phyloP scores from a whole-genome alignment of 1,284 basidiomycete species.

The Cutaneotrichosporon sp. region DNA sequence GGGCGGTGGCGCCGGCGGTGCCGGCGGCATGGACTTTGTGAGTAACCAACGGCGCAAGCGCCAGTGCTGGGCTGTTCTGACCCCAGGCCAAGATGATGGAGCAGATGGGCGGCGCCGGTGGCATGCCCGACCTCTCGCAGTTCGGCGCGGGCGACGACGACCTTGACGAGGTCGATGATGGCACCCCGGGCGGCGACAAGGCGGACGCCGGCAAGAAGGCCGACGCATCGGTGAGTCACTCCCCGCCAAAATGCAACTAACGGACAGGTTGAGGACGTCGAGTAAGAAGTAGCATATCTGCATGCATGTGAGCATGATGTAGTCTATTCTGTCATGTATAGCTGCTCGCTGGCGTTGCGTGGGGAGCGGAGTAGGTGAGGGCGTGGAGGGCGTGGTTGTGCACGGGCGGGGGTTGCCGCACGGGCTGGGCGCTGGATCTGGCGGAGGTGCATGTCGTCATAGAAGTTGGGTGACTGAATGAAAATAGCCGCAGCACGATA shows the following conservation, averaged over 20 bases:
- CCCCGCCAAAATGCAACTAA: not conserved
- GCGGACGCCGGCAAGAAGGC: conserved; percentile 33
- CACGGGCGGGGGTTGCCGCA: no score
- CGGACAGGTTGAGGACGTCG: conserved; percentile 39
- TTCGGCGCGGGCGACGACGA: conserved; percentile 45
- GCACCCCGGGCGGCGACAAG: conserved; percentile 61
- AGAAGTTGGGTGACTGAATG: not conserved
- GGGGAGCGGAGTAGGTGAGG: not conserved
- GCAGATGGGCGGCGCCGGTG: conserved; percentile 49
- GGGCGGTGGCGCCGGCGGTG: conserved; percentile 40
- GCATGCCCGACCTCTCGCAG: conserved; percentile 41
- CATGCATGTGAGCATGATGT: conserved; percentile 11
- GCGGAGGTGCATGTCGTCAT: not conserved
- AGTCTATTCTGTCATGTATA: not conserved
- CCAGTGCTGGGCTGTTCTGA: no score
- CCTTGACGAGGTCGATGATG: conserved; percentile 37
- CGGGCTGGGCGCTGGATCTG: no score
- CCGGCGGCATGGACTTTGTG: conserved; percentile 57
- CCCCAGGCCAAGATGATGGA: conserved; percentile 49
- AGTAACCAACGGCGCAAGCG: no score
- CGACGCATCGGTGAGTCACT: not conserved
- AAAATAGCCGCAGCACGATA: not conserved
- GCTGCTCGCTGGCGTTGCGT: not conserved
- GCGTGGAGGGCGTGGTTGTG: not conserved
- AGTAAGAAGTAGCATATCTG: conserved; percentile 26